These are phyloP conservation scores for Diutina neorugosa DNA, from an alignment of 1,139 yeast genomes.

Conservation along the genomic window DNA sequence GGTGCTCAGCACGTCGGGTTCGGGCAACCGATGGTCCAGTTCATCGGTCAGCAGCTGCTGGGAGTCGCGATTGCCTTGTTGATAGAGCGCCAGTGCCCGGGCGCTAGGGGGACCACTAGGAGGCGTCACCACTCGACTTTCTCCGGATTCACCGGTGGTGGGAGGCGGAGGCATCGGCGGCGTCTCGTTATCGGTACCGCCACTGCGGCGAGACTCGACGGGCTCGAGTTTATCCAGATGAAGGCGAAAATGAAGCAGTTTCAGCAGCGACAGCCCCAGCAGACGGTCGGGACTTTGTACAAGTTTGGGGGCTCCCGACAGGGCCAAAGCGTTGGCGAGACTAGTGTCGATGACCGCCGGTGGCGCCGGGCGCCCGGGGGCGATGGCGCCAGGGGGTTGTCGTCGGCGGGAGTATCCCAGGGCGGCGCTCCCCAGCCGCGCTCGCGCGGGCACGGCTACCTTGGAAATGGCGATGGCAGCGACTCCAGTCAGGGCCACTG, in stretches of 20 bases:
- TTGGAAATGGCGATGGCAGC: neutral
- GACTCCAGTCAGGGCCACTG: neutral
- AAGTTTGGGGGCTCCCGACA: neutral
- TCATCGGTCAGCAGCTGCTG: neutral
- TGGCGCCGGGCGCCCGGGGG: neutral
- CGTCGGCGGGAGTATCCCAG: neutral
- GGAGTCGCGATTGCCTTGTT: neutral
- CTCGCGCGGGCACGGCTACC: neutral
- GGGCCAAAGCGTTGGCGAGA: neutral
- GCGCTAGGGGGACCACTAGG: neutral
- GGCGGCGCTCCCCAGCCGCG: neutral
- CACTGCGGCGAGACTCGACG: neutral
- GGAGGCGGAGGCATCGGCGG: neutral
- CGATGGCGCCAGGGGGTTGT: neutral
- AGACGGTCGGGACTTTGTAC: neutral
- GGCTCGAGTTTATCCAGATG: neutral
- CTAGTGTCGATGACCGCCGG: neutral
- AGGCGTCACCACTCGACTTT: neutral
- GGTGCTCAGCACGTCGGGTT: conserved; percentile 1
- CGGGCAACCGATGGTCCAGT: neutral
- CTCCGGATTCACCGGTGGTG: neutral
- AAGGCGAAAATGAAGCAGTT: neutral
- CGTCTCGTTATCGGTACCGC: neutral
- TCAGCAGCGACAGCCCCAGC: conserved; percentile 1
- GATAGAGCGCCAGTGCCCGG: neutral